Evolutionary conservation across 345 rosid species (phyloP).

Genomic region (Moringa oleifera): DNA sequence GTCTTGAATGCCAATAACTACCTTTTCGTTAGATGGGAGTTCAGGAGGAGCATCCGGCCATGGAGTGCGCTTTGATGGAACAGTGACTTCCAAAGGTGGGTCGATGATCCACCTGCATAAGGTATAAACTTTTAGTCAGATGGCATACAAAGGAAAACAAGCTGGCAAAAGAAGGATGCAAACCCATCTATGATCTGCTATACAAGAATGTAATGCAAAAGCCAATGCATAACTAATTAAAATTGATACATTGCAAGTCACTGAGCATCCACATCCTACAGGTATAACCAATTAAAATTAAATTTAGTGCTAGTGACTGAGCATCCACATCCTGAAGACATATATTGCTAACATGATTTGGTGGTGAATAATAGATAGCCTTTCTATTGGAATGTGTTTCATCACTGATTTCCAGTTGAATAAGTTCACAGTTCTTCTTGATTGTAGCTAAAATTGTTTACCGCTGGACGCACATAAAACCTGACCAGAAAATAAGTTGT

Average conservation of each 20-base stretch:
- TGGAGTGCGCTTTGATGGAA: conserved; percentile 78
- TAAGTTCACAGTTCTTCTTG: too few relatives aligned
- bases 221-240: background rate
- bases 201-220: background rate
- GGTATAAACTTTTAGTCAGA: conserved; percentile 2
- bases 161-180: background rate
- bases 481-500: too few relatives aligned
- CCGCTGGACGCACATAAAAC: too few relatives aligned
- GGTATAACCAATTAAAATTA: too few relatives aligned
- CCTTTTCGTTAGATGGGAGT: conserved; percentile 48
- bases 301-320: too few relatives aligned
- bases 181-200: background rate
- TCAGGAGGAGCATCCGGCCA: conserved; percentile 97
- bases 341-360: background rate
- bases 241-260: too few relatives aligned
- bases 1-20: conserved; percentile 31
- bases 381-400: too few relatives aligned
- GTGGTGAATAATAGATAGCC: too few relatives aligned
- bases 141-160: background rate
- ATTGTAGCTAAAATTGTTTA: too few relatives aligned
- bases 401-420: too few relatives aligned
- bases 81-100: conserved; percentile 83
- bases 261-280: too few relatives aligned
- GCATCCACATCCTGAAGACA: too few relatives aligned
- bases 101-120: conserved; percentile 78